Evolutionary conservation across 495 filamentous ascomycete species (phyloP), one percentile per base, ranked within the genome.

Genomic region (Xylaria longipes): DNA sequence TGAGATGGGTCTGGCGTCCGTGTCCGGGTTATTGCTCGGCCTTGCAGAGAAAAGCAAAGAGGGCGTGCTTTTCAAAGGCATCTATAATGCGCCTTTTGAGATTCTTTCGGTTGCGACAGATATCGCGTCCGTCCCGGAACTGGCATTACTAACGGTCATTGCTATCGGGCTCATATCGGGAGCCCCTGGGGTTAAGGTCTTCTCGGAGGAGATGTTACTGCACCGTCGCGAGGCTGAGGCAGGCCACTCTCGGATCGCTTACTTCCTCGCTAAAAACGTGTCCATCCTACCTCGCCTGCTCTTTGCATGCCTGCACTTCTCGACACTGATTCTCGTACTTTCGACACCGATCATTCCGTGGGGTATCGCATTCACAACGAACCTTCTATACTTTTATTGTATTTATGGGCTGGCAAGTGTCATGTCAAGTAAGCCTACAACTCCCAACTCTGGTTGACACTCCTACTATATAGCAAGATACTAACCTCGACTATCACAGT

Each of bases 211-310:
- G 74, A 85, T 87, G 75, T 74, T 86, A 17, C 80, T 87, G 43
- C 87, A 85, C 69, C 79, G 79, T 35, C 84, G 87, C 1, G 87
- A 89, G 76, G 79, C 85, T 0, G 82, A 85, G 33, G 80, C 84
- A 0, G 86, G 88, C 0, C 88, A 90, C 73, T 88, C 85, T 62
- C 73, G 82, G 29, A 75, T 82, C 46, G 86, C 88, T 0, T 89
- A 89, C 70, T 90, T 86, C 78, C 39, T 88, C 0, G 87, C 85
- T n/a, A 90, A 90, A 74, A 80, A 84, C 20, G 14, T 89, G 1
- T 80, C 83, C 0, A 83, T 84, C 0, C 20, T 87, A 1, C 81
- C 83, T 1, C 77, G 87, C 7, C 87, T 89, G 78, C 70, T 81
- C 0, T 75, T 89, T n/a, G 83, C 80, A 5, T 82, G 81, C 64